Base-by-base conservation (phyloP, 768 basidiomycete genomes). In the Lentinus tigrinus region DNA sequence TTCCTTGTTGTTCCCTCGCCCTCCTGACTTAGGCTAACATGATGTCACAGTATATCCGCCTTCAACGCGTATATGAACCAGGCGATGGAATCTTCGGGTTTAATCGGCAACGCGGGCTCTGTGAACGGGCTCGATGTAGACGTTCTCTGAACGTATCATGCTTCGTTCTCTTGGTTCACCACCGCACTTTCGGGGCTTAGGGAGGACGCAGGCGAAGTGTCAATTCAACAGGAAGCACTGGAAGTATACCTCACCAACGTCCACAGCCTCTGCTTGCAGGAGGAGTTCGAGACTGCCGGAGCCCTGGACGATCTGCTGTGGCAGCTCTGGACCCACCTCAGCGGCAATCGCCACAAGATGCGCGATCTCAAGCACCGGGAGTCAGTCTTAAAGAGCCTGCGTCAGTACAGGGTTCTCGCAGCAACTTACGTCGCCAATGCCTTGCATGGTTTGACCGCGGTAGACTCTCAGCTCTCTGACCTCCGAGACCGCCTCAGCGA, bases 381-480 rank as follows among this genome's bases (percentile, higher is more conserved):
- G 4, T 65, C 42, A 1, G 70, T 91, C 43, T 75, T 92, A 57
- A 76, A 74, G 53, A 78, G 81, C 47, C 67, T 91, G 10, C 77
- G 76, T 6, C 67, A 63, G 23, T 90, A 88, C 62, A 77, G 87
- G 61, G 80, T 78, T 61, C 75, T 79, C 56, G 90, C 91, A 1
- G 70, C 78, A 27, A 79, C 74, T 5, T 88, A 88, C 61, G 88
- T 92, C 17, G 78, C 78, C 37, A 81, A 81, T 0, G 80, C 88
- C 7, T 64, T 88, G 62, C 83, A 85, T 47, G 76, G 82, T 3
- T 70, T 92, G 59, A 72, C 81, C 19, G 73, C 74, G 31, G 80
- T 91, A 82, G 82, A 81, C 59, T 85, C 81, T 23, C 88, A 91
- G 61, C 83, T 92, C 77, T 86, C 88, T 65, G 88, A 88, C 43